phyloP scores from a whole-genome alignment of 371 early-diverging fungal genomes.

The Coemansia sp. region DNA sequence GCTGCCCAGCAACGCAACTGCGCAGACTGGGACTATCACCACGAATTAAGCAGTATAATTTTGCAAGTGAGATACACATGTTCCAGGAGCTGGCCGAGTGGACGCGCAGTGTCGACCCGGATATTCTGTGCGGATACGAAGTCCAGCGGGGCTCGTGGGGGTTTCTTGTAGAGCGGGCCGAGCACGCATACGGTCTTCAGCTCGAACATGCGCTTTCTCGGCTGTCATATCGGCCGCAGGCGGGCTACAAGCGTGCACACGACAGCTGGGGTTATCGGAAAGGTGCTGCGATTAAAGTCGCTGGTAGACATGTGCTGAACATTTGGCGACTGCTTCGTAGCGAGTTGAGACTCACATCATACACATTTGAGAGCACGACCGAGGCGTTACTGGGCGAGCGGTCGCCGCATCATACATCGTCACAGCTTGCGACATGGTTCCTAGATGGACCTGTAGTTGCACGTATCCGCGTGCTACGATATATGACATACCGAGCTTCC shows the following conservation, averaged over 20 bases:
- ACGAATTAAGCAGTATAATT: slow-evolving; percentile 9
- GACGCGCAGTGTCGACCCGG: slow-evolving; percentile 64
- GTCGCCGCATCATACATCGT: slow-evolving; percentile 62
- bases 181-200: slow-evolving; percentile 51
- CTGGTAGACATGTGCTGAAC: slow-evolving; percentile 83
- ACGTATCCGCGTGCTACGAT: slow-evolving; percentile 61
- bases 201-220: slow-evolving; percentile 58
- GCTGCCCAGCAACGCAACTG: not conserved
- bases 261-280: slow-evolving; percentile 63
- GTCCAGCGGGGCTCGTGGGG: slow-evolving; percentile 84
- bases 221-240: not conserved
- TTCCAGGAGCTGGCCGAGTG: slow-evolving; percentile 48
- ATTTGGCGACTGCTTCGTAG: slow-evolving; percentile 79
- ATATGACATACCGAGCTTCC: slow-evolving; percentile 71
- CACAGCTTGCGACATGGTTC: slow-evolving; percentile 70
- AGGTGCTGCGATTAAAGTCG: slow-evolving; percentile 59
- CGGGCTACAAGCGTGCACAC: slow-evolving; percentile 20
- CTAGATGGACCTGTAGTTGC: slow-evolving; percentile 51
- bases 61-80: slow-evolving; percentile 40
- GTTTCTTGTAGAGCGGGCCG: slow-evolving; percentile 71
- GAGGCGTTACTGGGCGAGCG: slow-evolving; percentile 69
- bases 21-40: slow-evolving; percentile 16
- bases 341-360: slow-evolving; percentile 72
- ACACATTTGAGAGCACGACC: slow-evolving; percentile 71
- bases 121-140: slow-evolving; percentile 84